Conservation (phyloP, 208 protist species). For the Trypanosoma vivax region DNA sequence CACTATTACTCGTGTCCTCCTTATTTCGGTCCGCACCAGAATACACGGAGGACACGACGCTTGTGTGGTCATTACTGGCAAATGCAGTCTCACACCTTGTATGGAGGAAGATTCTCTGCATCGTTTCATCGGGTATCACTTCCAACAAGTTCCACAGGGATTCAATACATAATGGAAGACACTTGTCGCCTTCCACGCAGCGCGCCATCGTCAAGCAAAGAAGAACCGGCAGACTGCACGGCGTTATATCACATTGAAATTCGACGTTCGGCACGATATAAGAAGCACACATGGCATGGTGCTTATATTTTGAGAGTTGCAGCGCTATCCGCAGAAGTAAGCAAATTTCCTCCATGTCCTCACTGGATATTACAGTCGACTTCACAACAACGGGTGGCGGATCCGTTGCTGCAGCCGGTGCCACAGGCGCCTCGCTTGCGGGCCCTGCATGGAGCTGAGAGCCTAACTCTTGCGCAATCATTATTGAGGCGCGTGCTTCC, state of each 20-base stretch:
- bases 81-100: background rate
- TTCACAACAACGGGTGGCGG: background rate
- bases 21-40: background rate
- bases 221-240: constrained; percentile 21
- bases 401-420: background rate
- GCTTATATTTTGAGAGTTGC: constrained; percentile 19
- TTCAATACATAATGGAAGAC: constrained; percentile 43
- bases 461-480: too few species aligned
- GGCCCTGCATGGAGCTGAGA: too few species aligned
- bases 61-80: too few species aligned
- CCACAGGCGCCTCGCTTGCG: background rate
- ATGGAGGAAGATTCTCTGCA: constrained; percentile 30
- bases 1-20: background rate
- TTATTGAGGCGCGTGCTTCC: background rate
- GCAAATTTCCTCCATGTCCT: constrained; percentile 18
- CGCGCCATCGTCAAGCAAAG: constrained; percentile 26
- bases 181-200: constrained; percentile 27
- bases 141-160: constrained; percentile 43
- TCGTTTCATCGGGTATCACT: constrained; percentile 25
- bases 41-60: background rate
- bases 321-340: constrained; percentile 12
- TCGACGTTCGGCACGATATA: background rate
- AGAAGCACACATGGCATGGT: constrained; percentile 10
- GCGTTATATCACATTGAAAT: background rate
- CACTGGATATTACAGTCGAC: constrained; percentile 3